Conservation (phyloP, 1,284 basidiomycete species). For the Pterulicium gracile region DNA sequence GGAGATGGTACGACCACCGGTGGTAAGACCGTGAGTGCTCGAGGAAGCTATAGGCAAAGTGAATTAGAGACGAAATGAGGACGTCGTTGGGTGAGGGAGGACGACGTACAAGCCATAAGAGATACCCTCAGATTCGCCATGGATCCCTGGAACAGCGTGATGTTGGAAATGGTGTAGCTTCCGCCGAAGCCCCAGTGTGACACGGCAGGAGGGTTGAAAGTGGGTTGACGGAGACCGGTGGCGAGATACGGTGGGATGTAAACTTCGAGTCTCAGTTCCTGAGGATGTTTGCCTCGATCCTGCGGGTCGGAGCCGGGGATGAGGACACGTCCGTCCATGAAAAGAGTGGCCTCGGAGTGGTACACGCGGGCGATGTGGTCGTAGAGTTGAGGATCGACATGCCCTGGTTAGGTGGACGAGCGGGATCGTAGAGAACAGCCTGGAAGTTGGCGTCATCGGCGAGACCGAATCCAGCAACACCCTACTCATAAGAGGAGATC, state of each 20-base stretch:
- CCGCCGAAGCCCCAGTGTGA: conserved; percentile 53
- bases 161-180: conserved; percentile 35
- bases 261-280: conserved; percentile 69
- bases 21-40: conserved; percentile 67
- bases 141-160: conserved; percentile 45
- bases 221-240: conserved; percentile 44
- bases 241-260: conserved; percentile 67
- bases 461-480: conserved; percentile 65
- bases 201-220: conserved; percentile 40
- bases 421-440: conserved; percentile 62
- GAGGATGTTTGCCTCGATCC: conserved; percentile 40
- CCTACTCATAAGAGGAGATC: no score
- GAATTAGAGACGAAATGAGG: not conserved
- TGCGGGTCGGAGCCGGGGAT: conserved; percentile 68
- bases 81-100: not conserved
- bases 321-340: conserved; percentile 60
- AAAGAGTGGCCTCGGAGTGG: conserved; percentile 63
- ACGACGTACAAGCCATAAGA: conserved; percentile 44
- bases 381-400: conserved; percentile 59
- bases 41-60: conserved; percentile 40
- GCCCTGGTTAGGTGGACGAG: conserved; percentile 45
- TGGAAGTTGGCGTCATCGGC: conserved; percentile 50
- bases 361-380: conserved; percentile 73
- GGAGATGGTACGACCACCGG: conserved; percentile 63
- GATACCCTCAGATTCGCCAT: conserved; percentile 47